Evolutionary conservation across 2,329 filamentous ascomycete genomes (phyloP).

Genomic region (Hymenoscyphus repandus): DNA sequence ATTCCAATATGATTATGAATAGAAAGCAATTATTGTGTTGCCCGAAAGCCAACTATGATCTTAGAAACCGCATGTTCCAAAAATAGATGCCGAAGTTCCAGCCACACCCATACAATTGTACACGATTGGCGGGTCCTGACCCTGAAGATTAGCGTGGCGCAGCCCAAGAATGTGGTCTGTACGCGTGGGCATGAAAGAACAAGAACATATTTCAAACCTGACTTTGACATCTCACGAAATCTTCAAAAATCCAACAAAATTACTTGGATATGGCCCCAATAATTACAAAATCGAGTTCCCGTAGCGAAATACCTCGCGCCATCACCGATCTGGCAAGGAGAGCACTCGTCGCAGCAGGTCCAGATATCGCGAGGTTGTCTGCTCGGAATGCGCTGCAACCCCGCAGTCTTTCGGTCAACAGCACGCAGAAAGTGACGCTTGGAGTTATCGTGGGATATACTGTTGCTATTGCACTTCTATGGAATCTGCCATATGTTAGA

Average conservation of each 20-base stretch:
- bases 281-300: neutral
- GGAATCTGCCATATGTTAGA: constrained; percentile 74
- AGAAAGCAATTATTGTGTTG: too few species aligned
- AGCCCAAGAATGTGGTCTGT: neutral
- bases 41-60: too few species aligned
- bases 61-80: too few species aligned
- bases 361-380: constrained; percentile 15
- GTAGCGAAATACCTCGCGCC: neutral
- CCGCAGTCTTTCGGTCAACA: constrained; percentile 37
- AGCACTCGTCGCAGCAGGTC: constrained; percentile 14
- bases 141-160: neutral
- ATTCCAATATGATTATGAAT: too few species aligned
- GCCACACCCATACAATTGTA: neutral
- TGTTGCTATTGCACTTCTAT: constrained; percentile 68
- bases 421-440: constrained; percentile 65
- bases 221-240: neutral
- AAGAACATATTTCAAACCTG: neutral
- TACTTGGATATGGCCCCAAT: neutral
- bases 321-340: constrained; percentile 1
- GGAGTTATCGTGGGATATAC: constrained; percentile 68
- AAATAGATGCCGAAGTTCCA: neutral
- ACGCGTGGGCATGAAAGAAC: neutral
- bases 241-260: neutral
- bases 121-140: neutral
- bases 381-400: constrained; percentile 17